phyloP scores from a whole-genome alignment of 2,329 filamentous ascomycete genomes.

The Alternaria sp. region DNA sequence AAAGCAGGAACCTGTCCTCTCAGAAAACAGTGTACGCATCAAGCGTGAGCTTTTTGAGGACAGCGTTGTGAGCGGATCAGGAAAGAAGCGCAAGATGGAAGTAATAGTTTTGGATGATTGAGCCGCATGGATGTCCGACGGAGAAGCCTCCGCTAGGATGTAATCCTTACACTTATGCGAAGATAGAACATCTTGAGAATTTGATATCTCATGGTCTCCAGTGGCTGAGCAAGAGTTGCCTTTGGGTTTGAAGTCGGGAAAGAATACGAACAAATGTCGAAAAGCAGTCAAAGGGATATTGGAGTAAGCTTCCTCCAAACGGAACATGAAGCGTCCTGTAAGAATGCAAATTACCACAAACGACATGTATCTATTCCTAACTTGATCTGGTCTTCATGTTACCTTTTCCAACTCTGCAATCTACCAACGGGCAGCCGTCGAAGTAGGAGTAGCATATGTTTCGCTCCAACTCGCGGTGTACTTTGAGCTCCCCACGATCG shows the following conservation, averaged over 20 bases:
- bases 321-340: no score
- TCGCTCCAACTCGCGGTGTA: constrained; percentile 35
- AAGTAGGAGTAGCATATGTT: constrained; percentile 23
- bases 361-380: neutral
- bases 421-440: constrained; percentile 21
- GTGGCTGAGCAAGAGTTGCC: neutral
- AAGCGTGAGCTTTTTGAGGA: neutral
- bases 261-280: neutral
- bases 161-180: neutral
- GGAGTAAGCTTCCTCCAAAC: no score
- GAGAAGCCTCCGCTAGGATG: neutral
- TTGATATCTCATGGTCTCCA: neutral
- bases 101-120: constrained; percentile 12
- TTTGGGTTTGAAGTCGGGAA: no score
- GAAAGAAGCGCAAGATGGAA: constrained; percentile 10
- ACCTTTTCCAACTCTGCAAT: neutral
- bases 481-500: constrained; percentile 31
- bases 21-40: neutral
- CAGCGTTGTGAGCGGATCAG: neutral
- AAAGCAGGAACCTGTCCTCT: neutral
- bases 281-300: neutral
- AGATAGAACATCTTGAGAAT: neutral
- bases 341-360: accelerated
- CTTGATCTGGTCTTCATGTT: neutral
- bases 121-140: neutral